Evolutionary conservation across 2,329 filamentous ascomycete genomes (phyloP).

Genomic region (Aspergillus ochraceus): DNA sequence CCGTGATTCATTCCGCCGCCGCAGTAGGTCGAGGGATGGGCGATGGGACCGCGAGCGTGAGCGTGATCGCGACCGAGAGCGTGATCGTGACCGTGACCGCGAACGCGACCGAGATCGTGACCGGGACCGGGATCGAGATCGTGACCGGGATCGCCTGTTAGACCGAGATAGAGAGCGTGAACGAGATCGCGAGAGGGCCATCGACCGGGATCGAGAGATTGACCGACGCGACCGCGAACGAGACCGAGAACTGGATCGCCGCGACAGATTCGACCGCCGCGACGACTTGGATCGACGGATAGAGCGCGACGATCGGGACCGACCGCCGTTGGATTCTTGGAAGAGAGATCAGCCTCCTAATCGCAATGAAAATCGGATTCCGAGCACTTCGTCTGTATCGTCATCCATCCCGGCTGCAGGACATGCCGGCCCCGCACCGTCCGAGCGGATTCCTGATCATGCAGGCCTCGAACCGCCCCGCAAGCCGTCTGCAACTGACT

Average conservation of each 20-base stretch:
- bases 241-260: conserved; percentile 17
- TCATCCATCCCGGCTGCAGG: conserved; percentile 18
- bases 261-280: conserved; percentile 27
- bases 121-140: conserved; percentile 31
- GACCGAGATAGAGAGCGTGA: conserved; percentile 33
- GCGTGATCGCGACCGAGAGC: conserved; percentile 37
- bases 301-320: conserved; percentile 32
- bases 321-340: conserved; percentile 33
- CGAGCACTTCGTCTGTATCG: conserved; percentile 23
- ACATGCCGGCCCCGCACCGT: conserved; percentile 12
- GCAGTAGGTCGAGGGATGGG: conserved; percentile 46
- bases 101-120: conserved; percentile 36
- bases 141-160: conserved; percentile 39
- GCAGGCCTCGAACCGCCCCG: conserved; percentile 23
- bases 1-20: conserved; percentile 43
- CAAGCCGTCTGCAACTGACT: conserved; percentile 27
- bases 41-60: conserved; percentile 45
- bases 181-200: conserved; percentile 13
- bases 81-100: conserved; percentile 31
- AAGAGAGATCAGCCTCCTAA: conserved; percentile 42
- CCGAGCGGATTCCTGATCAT: conserved; percentile 29
- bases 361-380: conserved; percentile 30
- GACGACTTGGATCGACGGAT: conserved; percentile 28
- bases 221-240: conserved; percentile 13
- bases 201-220: conserved; percentile 20